Base-by-base conservation (phyloP, 2,329 filamentous ascomycete species). In the Aurifilum marmelostoma region DNA sequence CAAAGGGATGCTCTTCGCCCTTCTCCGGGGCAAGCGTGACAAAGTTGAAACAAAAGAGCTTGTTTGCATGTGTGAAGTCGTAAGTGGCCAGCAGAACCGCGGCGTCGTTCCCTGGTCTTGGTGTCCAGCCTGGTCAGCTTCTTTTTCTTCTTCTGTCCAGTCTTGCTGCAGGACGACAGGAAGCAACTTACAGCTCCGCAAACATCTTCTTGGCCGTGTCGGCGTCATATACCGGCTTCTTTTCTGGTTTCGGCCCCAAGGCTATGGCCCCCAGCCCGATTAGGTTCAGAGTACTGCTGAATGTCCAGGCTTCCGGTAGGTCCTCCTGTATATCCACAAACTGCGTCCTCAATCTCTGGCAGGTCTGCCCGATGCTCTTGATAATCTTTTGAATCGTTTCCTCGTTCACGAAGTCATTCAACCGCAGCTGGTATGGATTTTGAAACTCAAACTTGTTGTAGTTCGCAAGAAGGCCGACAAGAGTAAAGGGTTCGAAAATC, bases 361-460 rank as follows among this genome's bases (percentile, higher is more conserved):
- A 97, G 0, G 91, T 90, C 67, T 87, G 82, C 2, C 94, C 93
- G 29, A 97, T 87, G 68, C 91, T 91, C 63, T 84, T 84, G 59
- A 97, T 89, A 72, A 97, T 92, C 75, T 92, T 93, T 70, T 91
- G 87, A 75, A 98, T 97, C 2, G 92, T 91, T 0, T 86, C 83
- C 76, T 98, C 94, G 76, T 99, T 97, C 75, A 97, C 93, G 79
- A 98, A 98, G 78, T 98, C 94, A 75, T 95, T 94, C 21, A 99
- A 86, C 37, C 95, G 92, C 72, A 97, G 83, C 75, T 96, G 91
- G 75, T 99, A 99, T 0, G 95, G 95, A 74, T 99, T 99, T 77
- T 97, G 94, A 68, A 97, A 95, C 79, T 99, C 96, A 76, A 99
- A 99, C 79, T 98, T 99, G 86, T 99, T 98, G 85, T 98, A 98